Evolutionary conservation across 495 filamentous ascomycete species (phyloP).

Genomic region (Aspergillus cristatus): DNA sequence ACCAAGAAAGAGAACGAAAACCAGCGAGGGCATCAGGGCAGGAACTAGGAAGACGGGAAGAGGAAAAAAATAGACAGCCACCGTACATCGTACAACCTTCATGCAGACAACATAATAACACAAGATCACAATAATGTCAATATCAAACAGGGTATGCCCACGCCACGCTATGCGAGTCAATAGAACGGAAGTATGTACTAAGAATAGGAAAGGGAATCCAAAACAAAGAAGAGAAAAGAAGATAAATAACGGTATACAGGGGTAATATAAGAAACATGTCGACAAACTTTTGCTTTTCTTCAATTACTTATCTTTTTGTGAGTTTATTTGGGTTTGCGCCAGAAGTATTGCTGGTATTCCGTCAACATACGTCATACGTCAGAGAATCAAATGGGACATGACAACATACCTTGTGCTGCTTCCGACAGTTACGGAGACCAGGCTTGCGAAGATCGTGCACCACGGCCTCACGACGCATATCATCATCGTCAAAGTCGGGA

Average conservation of each 20-base stretch:
- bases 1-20: too few species aligned
- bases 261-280: neutral
- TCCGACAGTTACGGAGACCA: conserved; percentile 77
- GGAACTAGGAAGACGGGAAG: conserved; percentile 2
- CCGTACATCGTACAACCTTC: conserved; percentile 27
- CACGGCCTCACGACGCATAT: conserved; percentile 71
- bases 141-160: conserved; percentile 41
- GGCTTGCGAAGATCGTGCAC: conserved; percentile 79
- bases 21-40: neutral
- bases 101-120: conserved; percentile 20
- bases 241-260: too few species aligned
- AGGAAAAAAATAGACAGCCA: conserved; percentile 5
- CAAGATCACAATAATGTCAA: too few species aligned
- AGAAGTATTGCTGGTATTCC: conserved; percentile 75
- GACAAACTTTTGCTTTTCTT: neutral
- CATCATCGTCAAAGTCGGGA: conserved; percentile 78
- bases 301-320: conserved; percentile 2
- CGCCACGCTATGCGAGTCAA: conserved; percentile 42
- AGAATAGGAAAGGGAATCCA: conserved; percentile 12
- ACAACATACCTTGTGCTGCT: conserved; percentile 83
- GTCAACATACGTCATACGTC: conserved; percentile 6
- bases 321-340: conserved; percentile 64
- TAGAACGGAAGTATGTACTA: conserved; percentile 34
- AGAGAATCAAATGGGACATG: conserved; percentile 1
- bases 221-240: neutral